These are phyloP conservation scores for Albugo candida DNA, from an alignment of 352 stramenopile species.

Conservation along the genomic window DNA sequence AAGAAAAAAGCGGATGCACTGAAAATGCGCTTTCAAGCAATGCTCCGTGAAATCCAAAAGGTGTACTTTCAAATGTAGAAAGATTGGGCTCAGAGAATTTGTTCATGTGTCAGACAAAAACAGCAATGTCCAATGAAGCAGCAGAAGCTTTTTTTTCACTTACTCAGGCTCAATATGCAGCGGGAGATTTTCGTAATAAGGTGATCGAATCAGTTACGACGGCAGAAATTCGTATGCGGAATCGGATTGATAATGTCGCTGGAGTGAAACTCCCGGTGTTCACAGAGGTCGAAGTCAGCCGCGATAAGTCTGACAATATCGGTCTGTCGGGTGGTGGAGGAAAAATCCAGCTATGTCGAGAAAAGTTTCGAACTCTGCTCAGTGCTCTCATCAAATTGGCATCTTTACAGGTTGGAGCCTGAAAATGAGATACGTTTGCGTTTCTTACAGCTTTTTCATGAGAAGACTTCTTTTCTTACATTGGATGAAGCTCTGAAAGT, in stretches of 20 bases:
- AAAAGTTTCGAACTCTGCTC: conserved; percentile 75
- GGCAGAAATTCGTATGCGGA: conserved; percentile 89
- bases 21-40: conserved; percentile 88
- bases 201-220: conserved; percentile 92
- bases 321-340: conserved; percentile 91
- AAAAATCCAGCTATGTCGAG: conserved; percentile 90
- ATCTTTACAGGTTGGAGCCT: conserved; percentile 39
- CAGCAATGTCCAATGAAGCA: conserved; percentile 77
- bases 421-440: conserved; percentile 3
- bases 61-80: conserved; percentile 12
- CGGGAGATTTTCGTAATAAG: conserved; percentile 93
- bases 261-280: conserved; percentile 99
- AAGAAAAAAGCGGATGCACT: conserved; percentile 99
- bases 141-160: conserved; percentile 94
- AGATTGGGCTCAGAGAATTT: conserved; percentile 7
- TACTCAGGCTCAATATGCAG: conserved; percentile 96
- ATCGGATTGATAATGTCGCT: conserved; percentile 97
- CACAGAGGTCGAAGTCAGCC: conserved; percentile 87
- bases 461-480: conserved; percentile 96
- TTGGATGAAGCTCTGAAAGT: conserved; percentile 97
- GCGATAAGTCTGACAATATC: conserved; percentile 89
- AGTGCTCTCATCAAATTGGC: conserved; percentile 76
- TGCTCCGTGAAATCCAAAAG: conserved; percentile 78
- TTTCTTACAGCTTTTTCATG: conserved; percentile 28
- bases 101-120: conserved; percentile 31